phyloP scores from a whole-genome alignment of 192 early-diverging fungal species.

The Umbelopsis isabellina region DNA sequence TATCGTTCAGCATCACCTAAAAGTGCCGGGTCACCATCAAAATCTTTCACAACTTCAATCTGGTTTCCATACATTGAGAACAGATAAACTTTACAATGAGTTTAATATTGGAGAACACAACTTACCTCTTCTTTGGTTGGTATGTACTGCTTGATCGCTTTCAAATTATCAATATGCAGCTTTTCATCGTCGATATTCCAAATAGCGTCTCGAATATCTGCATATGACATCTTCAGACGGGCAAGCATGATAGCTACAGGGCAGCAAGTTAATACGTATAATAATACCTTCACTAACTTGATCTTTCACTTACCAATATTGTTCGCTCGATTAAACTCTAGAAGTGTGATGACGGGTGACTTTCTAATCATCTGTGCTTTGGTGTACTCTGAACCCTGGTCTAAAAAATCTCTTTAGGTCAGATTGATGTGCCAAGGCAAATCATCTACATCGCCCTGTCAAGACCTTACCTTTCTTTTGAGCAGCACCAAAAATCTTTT shows the following conservation, averaged over 20 bases:
- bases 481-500: background rate
- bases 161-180: conserved; percentile 54
- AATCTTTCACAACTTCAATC: conserved; percentile 56
- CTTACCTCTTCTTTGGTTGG: conserved; percentile 56
- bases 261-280: background rate
- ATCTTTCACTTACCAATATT: conserved; percentile 49
- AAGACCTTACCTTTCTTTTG: conserved; percentile 5
- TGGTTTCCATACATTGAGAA: background rate
- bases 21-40: conserved; percentile 46
- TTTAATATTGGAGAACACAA: background rate
- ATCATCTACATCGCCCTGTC: background rate
- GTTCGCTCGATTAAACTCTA: conserved; percentile 58
- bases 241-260: conserved; percentile 57
- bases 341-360: conserved; percentile 43
- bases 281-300: too few species aligned
- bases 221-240: conserved; percentile 51
- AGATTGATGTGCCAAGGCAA: background rate
- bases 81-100: background rate
- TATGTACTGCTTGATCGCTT: conserved; percentile 57
- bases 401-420: background rate
- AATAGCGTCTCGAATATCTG: conserved; percentile 56
- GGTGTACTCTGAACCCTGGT: conserved; percentile 4
- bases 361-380: conserved; percentile 33
- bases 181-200: conserved; percentile 58
- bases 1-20: conserved; percentile 63